phyloP scores from a whole-genome alignment of 148 eudicot genomes.

The Simmondsia chinensis region DNA sequence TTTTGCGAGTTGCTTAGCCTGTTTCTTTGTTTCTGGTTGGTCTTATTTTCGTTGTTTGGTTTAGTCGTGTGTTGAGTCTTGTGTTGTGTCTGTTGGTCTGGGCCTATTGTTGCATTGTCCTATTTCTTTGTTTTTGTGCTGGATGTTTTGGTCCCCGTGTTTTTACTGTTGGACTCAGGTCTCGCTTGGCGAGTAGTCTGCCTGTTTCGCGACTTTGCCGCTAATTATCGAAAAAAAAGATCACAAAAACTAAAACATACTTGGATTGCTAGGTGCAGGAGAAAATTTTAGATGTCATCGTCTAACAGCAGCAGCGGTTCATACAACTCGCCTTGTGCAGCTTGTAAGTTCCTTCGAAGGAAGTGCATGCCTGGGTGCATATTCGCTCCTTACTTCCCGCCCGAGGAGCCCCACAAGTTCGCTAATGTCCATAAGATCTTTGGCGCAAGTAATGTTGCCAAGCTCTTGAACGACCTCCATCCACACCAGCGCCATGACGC shows the following conservation, averaged over 20 bases:
- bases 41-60: no score
- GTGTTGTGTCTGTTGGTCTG: no score
- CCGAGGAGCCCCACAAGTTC: constrained; percentile 78
- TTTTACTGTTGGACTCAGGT: no score
- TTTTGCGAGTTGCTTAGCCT: no score
- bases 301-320: constrained; percentile 30
- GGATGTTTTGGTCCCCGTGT: no score
- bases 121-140: no score
- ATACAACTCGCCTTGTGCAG: constrained; percentile 82
- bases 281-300: constrained; percentile 37
- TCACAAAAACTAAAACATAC: not conserved
- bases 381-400: constrained; percentile 77
- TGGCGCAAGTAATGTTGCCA: constrained; percentile 76
- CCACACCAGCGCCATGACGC: constrained; percentile 79
- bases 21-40: no score
- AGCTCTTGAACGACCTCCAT: constrained; percentile 68
- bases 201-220: no score
- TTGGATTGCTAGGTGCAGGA: not conserved
- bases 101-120: no score
- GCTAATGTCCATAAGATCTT: constrained; percentile 87
- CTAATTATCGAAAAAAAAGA: no score
- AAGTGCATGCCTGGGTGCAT: constrained; percentile 83
- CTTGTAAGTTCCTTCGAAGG: constrained; percentile 81
- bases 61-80: no score
- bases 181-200: no score